A percentile compares a stretch with the other conserved stretches of the same genome.
Conservation (phyloP, 1,284 basidiomycete species). For the Malassezia psittaci region DNA sequence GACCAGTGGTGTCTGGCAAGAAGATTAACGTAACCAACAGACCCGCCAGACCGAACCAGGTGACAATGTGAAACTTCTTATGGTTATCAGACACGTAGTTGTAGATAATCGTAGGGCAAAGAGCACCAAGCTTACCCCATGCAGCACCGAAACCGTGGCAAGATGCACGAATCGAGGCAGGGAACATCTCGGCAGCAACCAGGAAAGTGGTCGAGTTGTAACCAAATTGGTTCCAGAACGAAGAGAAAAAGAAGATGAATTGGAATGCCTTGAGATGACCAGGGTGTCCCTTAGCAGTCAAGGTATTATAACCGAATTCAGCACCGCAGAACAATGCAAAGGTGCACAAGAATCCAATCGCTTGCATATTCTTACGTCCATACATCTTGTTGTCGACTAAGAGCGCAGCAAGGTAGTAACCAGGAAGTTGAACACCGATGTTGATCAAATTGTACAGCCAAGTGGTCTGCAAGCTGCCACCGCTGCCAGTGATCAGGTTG, state of each 20-base stretch:
- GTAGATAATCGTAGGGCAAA: conserved; percentile 48
- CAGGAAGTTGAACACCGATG: conserved; percentile 51
- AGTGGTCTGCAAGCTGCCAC: conserved; percentile 45
- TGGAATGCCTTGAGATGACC: conserved; percentile 50
- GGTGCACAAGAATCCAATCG: conserved; percentile 51
- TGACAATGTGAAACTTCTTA: conserved; percentile 54
- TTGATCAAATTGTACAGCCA: conserved; percentile 55
- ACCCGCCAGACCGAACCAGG: conserved; percentile 53
- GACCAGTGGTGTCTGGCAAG: conserved; percentile 54
- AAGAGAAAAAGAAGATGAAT: conserved; percentile 53
- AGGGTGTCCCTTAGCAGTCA: conserved; percentile 33
- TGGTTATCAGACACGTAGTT: conserved; percentile 46
- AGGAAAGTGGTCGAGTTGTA: conserved; percentile 51
- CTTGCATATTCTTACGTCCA: conserved; percentile 51
- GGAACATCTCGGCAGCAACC: conserved; percentile 48
- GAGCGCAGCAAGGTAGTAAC: conserved; percentile 54
- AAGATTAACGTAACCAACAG: conserved; percentile 51
- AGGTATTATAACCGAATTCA: conserved; percentile 48
- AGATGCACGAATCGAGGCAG: conserved; percentile 48
- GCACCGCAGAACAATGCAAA: conserved; percentile 51
- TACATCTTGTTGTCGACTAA: conserved; percentile 55
- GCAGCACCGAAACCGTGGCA: conserved; percentile 49
- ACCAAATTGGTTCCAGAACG: conserved; percentile 54
- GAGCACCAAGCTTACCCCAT: conserved; percentile 48
- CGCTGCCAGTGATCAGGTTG: conserved; percentile 48